Percentiles rank a stretch among this genome's conserved stretches.
Evolutionary conservation across 164 flowering plant genomes (phyloP).

Genomic region (Tetracentron sinense): DNA sequence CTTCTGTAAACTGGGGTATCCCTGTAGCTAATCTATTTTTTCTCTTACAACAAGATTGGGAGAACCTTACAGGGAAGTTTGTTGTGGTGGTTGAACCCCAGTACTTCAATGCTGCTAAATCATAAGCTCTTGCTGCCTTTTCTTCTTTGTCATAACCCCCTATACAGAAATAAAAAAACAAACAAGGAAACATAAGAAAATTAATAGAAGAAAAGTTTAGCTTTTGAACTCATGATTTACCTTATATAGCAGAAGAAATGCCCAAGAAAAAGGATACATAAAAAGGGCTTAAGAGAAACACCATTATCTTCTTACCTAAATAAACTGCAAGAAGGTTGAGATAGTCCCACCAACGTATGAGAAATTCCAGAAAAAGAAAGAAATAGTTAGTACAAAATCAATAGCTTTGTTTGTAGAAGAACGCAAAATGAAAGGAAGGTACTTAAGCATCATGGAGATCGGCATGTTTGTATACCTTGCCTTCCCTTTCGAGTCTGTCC

Average conservation of each 20-base stretch:
- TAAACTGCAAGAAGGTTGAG: constrained; percentile 55
- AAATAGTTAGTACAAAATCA: constrained; percentile 3
- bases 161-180: no score
- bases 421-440: background rate
- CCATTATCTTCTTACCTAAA: constrained; percentile 57
- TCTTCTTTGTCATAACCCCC: constrained; percentile 99
- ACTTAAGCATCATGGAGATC: no score
- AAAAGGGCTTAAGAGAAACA: background rate
- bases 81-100: constrained; percentile 94
- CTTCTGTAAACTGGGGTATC: no score
- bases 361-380: constrained; percentile 10
- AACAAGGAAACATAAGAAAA: no score
- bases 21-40: no score
- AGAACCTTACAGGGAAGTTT: constrained; percentile 81
- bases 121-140: constrained; percentile 92
- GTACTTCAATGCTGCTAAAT: constrained; percentile 90
- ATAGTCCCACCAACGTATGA: constrained; percentile 19
- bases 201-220: background rate
- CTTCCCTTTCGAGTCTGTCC: constrained; percentile 96
- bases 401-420: background rate
- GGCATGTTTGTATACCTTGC: constrained; percentile 56
- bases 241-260: background rate
- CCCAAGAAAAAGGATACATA: no score
- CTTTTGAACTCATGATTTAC: no score
- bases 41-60: no score